Base-by-base conservation (phyloP, 2,329 filamentous ascomycete species). In the Neopestalotiopsis clavispora region DNA sequence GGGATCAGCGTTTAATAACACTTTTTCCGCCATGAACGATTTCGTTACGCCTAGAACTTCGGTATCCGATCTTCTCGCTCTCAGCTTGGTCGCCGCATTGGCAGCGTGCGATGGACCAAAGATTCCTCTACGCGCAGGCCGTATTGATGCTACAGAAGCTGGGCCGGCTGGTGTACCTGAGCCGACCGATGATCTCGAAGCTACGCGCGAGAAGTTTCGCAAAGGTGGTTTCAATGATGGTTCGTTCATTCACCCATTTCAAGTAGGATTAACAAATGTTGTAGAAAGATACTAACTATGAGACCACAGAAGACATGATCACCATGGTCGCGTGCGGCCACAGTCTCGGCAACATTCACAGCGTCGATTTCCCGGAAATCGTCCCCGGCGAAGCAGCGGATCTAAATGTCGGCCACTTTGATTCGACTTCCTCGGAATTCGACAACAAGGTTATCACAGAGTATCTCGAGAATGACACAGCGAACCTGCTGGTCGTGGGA, bases 401-500 rank as follows among this genome's bases (percentile, higher is more conserved):
- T 45, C 73, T 79, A 66, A 78, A 84, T 62, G 80, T 79, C n/a
- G 74, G 61, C 78, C 82, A 52, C 12, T 71, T 72, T 68, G 71
- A 73, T 38, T 57, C 60, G 12, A 67, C 71, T 40, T 67, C 23
- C 0, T n/a, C 62, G 7, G 45, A 72, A 1, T 85, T 86, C 59
- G 83, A 86, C 66, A 83, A 82, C 56, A 77, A 73, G 0, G 77
- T 86, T 60, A 82, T 81, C 2, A 78, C 78, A 0, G 82, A 85
- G 67, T 86, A 82, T 62, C 63, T 86, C 9, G 75, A 76, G 23
- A 80, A 80, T 4, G 80, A 77, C 0, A 81, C 82, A 20, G 78
- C 76, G 28, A 81, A 86, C 72, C 81, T 83, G 2, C 75, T 87
- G 23, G 78, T 83, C 1, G 77, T 81, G 59, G 78, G 77, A 1